Evolutionary conservation across 345 rosid genomes (phyloP).

Genomic region (Rubroshorea leprosula): DNA sequence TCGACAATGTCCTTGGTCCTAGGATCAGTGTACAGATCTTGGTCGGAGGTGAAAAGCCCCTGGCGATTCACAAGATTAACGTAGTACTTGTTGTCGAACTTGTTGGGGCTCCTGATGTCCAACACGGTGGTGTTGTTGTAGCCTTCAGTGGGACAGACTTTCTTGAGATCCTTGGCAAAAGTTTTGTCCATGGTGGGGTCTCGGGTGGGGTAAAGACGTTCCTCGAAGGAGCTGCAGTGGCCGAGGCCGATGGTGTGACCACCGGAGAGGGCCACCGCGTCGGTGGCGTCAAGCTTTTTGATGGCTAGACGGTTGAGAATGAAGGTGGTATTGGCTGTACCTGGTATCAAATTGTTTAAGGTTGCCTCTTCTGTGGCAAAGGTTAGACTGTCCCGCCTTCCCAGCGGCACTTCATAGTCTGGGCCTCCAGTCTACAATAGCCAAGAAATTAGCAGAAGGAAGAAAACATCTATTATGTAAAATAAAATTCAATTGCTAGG

Average conservation of each 20-base stretch:
- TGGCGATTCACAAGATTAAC: constrained; percentile 74
- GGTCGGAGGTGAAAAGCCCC: constrained; percentile 85
- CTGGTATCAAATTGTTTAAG: constrained; percentile 54
- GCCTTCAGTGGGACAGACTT: constrained; percentile 41
- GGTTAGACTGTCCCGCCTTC: constrained; percentile 57
- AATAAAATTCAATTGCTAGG: too few species aligned
- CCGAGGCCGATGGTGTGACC: constrained; percentile 78
- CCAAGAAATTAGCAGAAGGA: too few species aligned
- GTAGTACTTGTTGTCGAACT: constrained; percentile 79
- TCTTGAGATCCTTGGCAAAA: constrained; percentile 52
- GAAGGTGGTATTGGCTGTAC: constrained; percentile 27
- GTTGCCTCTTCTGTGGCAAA: constrained; percentile 47
- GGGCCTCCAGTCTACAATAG: constrained; percentile 79
- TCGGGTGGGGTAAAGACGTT: constrained; percentile 69
- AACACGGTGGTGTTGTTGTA: constrained; percentile 38
- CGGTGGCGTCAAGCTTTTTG: constrained; percentile 52
- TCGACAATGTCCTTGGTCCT: constrained; percentile 55
- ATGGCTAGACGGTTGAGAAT: constrained; percentile 39
- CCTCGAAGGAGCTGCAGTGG: constrained; percentile 56
- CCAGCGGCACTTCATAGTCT: constrained; percentile 56
- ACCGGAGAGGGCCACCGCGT: constrained; percentile 83
- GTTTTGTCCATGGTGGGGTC: constrained; percentile 65
- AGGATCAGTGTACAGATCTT: constrained; percentile 55
- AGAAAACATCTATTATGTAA: too few species aligned
- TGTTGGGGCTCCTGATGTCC: constrained; percentile 61